Conservation (phyloP, 768 basidiomycete genomes). For the Russula dissimulans region DNA sequence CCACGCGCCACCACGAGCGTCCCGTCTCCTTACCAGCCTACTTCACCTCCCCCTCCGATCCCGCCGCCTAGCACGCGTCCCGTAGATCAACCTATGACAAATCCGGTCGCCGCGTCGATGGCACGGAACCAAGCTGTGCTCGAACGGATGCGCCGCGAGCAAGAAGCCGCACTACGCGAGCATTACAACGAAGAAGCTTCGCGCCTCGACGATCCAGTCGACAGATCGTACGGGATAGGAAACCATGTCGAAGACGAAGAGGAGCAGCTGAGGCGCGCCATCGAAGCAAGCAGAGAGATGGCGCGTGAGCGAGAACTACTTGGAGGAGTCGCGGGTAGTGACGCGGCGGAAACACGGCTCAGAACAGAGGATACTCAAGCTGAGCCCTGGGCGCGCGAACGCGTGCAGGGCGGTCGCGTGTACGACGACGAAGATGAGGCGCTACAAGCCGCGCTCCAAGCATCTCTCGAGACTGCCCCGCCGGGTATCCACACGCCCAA, state of each 20-base stretch:
- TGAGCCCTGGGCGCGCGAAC: not conserved
- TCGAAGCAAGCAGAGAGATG: slow-evolving; percentile 50
- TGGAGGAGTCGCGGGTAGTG: slow-evolving; percentile 5
- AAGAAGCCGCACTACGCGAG: slow-evolving; percentile 53
- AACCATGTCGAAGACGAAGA: slow-evolving; percentile 42
- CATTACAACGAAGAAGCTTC: slow-evolving; percentile 28
- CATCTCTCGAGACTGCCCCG: slow-evolving; percentile 63
- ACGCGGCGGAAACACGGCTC: slow-evolving; percentile 17
- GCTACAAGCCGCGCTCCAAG: slow-evolving; percentile 79
- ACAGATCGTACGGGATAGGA: slow-evolving; percentile 4
- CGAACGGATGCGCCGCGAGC: slow-evolving; percentile 37
- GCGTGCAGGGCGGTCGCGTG: slow-evolving; percentile 31
- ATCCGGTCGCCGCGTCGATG: slow-evolving; percentile 11
- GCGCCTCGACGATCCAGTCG: slow-evolving; percentile 18
- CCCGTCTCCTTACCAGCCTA: slow-evolving; percentile 19
- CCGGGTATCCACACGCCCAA: slow-evolving; percentile 35
- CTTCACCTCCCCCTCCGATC: slow-evolving; percentile 24
- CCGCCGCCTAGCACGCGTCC: slow-evolving; percentile 23
- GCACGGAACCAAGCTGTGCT: slow-evolving; percentile 23
- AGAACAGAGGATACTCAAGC: not conserved
- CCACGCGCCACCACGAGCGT: not conserved
- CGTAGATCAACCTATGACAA: slow-evolving; percentile 19
- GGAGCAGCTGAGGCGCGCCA: slow-evolving; percentile 44
- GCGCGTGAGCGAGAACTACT: slow-evolving; percentile 27
- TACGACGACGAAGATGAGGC: slow-evolving; percentile 86